Evolutionary conservation across 2,329 filamentous ascomycete species (phyloP).

Genomic region (Penicillium sp.): DNA sequence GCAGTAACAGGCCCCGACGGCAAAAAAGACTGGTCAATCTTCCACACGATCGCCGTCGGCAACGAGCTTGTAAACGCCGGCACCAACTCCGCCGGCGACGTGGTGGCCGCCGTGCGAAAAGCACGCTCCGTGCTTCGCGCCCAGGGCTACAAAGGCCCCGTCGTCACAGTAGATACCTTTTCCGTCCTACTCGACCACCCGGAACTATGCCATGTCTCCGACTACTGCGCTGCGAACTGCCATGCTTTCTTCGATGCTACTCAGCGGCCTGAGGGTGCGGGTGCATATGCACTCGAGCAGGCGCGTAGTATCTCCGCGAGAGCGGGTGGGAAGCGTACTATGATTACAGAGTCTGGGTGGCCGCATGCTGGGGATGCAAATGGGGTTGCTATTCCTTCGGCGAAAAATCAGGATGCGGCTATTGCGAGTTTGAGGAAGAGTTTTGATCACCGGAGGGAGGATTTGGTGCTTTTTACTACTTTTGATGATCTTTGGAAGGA

Average conservation of each 20-base stretch:
- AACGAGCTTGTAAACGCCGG: slow-evolving; percentile 76
- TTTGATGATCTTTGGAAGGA: slow-evolving; percentile 80
- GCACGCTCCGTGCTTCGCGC: slow-evolving; percentile 58
- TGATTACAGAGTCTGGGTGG: slow-evolving; percentile 85
- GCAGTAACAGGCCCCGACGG: slow-evolving; percentile 49
- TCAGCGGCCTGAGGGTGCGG: slow-evolving; percentile 59
- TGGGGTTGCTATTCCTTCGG: slow-evolving; percentile 64
- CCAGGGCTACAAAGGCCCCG: slow-evolving; percentile 67
- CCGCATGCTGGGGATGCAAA: slow-evolving; percentile 67
- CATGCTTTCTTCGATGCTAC: slow-evolving; percentile 79
- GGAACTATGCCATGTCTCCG: slow-evolving; percentile 67
- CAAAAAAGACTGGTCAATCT: slow-evolving; percentile 59
- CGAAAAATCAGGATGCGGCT: slow-evolving; percentile 64
- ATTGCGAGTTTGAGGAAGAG: slow-evolving; percentile 61
- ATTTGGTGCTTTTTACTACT: slow-evolving; percentile 70
- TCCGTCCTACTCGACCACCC: slow-evolving; percentile 64
- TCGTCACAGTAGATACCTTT: slow-evolving; percentile 80
- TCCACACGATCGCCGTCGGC: slow-evolving; percentile 72
- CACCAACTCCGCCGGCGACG: slow-evolving; percentile 48
- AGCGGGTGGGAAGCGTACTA: slow-evolving; percentile 58
- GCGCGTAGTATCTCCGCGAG: slow-evolving; percentile 46
- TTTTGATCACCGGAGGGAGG: slow-evolving; percentile 46
- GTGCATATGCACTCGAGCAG: slow-evolving; percentile 62
- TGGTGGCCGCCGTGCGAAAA: slow-evolving; percentile 57
- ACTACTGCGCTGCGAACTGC: slow-evolving; percentile 77